Percentiles rank a stretch among this genome's conserved stretches.
These are phyloP conservation scores for Rauvolfia tetraphylla DNA, from an alignment of 257 asterid genomes.

Conservation along the genomic window DNA sequence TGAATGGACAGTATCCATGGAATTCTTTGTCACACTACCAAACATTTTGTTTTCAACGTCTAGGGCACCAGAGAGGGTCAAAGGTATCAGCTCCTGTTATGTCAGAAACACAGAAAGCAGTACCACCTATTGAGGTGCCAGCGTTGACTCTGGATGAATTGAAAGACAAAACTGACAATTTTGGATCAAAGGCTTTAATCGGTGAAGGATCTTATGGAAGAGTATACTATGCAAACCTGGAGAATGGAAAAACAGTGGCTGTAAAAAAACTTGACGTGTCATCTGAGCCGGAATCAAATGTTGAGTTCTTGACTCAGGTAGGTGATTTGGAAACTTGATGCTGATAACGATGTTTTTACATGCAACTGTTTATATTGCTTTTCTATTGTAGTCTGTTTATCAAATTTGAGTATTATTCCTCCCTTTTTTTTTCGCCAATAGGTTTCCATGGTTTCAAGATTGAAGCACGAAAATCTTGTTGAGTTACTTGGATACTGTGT, in stretches of 20 bases:
- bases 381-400: neutral
- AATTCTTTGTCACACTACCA: no score
- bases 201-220: slow-evolving; percentile 97
- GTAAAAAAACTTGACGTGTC: slow-evolving; percentile 95
- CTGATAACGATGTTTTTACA: neutral
- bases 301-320: slow-evolving; percentile 89
- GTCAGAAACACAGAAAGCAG: slow-evolving; percentile 60
- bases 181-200: slow-evolving; percentile 77
- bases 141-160: slow-evolving; percentile 66
- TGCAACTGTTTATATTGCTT: slow-evolving; percentile 8
- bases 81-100: slow-evolving; percentile 62
- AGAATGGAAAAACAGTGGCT: slow-evolving; percentile 75
- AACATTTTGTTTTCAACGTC: neutral
- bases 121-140: slow-evolving; percentile 82
- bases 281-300: slow-evolving; percentile 84
- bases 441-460: slow-evolving; percentile 92
- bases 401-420: slow-evolving; percentile 17
- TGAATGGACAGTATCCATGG: neutral
- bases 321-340: neutral
- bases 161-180: slow-evolving; percentile 80
- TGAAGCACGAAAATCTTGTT: slow-evolving; percentile 90
- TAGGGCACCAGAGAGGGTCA: slow-evolving; percentile 62
- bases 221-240: slow-evolving; percentile 68
- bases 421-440: slow-evolving; percentile 16
- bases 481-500: slow-evolving; percentile 92